Evolutionary conservation across 1,139 yeast species (phyloP).

Genomic region (Zhuliangozyma blackwelliae): DNA sequence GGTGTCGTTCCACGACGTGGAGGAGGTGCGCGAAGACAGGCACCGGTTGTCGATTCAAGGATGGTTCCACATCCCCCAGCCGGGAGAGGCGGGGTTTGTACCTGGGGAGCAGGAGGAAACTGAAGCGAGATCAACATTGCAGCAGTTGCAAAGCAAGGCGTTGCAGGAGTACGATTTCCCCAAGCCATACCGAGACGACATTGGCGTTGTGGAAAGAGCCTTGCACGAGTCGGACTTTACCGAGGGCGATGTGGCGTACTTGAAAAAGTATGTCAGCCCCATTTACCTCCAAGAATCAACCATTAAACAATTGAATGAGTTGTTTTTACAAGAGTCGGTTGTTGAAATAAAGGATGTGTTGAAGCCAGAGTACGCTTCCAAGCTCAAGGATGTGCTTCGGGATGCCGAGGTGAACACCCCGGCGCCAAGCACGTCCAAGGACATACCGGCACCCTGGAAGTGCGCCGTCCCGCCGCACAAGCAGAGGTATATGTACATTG

Average conservation of each 20-base stretch:
- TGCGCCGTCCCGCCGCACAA: constrained; percentile 93
- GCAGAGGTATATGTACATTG: constrained; percentile 79
- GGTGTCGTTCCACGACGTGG: constrained; percentile 93
- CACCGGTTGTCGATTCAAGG: constrained; percentile 93
- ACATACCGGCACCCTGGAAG: constrained; percentile 76
- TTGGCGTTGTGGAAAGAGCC: constrained; percentile 25
- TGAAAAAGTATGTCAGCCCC: constrained; percentile 53
- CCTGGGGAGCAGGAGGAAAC: constrained; percentile 77
- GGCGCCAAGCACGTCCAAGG: constrained; percentile 56
- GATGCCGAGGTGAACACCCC: constrained; percentile 48
- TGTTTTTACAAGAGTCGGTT: constrained; percentile 64
- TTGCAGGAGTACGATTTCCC: constrained; percentile 83
- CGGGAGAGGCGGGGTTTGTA: constrained; percentile 80
- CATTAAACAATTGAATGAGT: constrained; percentile 32
- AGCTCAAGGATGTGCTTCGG: constrained; percentile 47
- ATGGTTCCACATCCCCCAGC: constrained; percentile 97
- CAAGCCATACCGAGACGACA: constrained; percentile 39
- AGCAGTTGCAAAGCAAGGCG: constrained; percentile 74
- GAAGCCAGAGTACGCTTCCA: constrained; percentile 48
- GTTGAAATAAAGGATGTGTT: constrained; percentile 65
- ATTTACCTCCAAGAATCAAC: constrained; percentile 37
- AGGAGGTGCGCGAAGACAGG: constrained; percentile 87
- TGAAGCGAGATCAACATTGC: constrained; percentile 73
- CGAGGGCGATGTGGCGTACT: constrained; percentile 40
- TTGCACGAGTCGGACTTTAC: constrained; percentile 20